Percentiles rank a stretch among this genome's conserved stretches.
Evolutionary conservation across 768 basidiomycete genomes (phyloP).

Genomic region (Cyathus striatus): DNA sequence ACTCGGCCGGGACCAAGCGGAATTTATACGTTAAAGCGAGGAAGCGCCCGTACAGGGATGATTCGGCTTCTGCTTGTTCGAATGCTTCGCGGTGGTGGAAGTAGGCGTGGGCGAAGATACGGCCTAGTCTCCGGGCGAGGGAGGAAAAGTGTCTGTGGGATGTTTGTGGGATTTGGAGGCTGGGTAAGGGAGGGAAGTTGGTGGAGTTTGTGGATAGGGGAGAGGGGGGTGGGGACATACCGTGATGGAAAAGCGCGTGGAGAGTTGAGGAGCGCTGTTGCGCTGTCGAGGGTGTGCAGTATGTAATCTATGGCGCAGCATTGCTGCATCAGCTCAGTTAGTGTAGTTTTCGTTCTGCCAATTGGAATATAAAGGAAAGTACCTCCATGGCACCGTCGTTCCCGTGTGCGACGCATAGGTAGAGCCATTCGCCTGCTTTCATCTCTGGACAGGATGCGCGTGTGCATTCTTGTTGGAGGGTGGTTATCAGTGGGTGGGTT

Average conservation of each 20-base stretch:
- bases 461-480: slow-evolving; percentile 84
- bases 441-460: slow-evolving; percentile 89
- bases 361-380: slow-evolving; percentile 16
- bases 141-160: slow-evolving; percentile 88
- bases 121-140: slow-evolving; percentile 84
- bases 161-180: slow-evolving; percentile 74
- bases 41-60: slow-evolving; percentile 86
- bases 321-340: slow-evolving; percentile 42
- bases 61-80: slow-evolving; percentile 87
- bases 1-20: slow-evolving; percentile 76
- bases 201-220: slow-evolving; percentile 1
- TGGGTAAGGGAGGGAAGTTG: slow-evolving; percentile 19
- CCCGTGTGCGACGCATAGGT: slow-evolving; percentile 92
- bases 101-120: slow-evolving; percentile 96
- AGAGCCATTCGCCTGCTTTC: slow-evolving; percentile 99
- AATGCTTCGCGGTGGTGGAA: slow-evolving; percentile 92
- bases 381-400: slow-evolving; percentile 87
- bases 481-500: slow-evolving; percentile 79
- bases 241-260: slow-evolving; percentile 89
- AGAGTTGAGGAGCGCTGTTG: slow-evolving; percentile 87
- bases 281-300: slow-evolving; percentile 87
- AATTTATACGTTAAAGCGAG: slow-evolving; percentile 76
- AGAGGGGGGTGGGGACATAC: slow-evolving; percentile 29
- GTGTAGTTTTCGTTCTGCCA: neutral
- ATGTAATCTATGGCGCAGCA: slow-evolving; percentile 99